Evolutionary conservation across 2,329 filamentous ascomycete genomes (phyloP), one percentile per base, ranked within the genome.

Genomic region (Sclerotinia nivalis): DNA sequence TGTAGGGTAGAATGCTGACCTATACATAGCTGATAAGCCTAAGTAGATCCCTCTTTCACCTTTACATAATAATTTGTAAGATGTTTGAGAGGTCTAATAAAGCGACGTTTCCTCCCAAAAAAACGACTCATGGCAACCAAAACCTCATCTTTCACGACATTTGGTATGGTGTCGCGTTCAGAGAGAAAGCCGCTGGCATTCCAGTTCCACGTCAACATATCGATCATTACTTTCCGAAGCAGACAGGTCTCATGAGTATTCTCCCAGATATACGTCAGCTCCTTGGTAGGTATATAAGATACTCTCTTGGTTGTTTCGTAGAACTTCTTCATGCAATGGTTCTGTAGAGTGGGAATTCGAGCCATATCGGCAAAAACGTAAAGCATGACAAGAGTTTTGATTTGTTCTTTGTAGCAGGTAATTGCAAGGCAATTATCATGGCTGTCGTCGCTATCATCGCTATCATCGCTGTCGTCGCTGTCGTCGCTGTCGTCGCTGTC

Each of bases 301-400:
- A 8, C 28, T 10, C 28, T 31, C 3, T 69, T 28, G 31, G 28
- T 65, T 13, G 62, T 47, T 3, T 18, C 43, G 10, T 34, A 12
- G 34, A 72, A 7, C 28, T 9, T 25, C 22, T 62, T 37, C 2
- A 73, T 25, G 9, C 47, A 52, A 22, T 68, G 37, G 45, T 74
- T 73, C 50, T 68, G 64, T 5, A 69, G 43, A 8, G 28, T 15
- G 5, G 50, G 40, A 31, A 66, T 49, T 20, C 22, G 50, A 13
- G 40, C 28, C 59, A 68, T 70, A 45, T 71, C 70, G 1, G 70
- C 66, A 28, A 74, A 67, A 31, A 72, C 18, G 15, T 69, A 71
- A 7, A 74, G 64, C 25, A 58, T 50, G 7, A 5, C 37, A 13
- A n/a, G 25, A 49, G 4, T 55, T 28, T n/a, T 47, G 4, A n/a